Conservation (phyloP, 2,329 filamentous ascomycete genomes). For the Davidsoniella neocaledoniae region DNA sequence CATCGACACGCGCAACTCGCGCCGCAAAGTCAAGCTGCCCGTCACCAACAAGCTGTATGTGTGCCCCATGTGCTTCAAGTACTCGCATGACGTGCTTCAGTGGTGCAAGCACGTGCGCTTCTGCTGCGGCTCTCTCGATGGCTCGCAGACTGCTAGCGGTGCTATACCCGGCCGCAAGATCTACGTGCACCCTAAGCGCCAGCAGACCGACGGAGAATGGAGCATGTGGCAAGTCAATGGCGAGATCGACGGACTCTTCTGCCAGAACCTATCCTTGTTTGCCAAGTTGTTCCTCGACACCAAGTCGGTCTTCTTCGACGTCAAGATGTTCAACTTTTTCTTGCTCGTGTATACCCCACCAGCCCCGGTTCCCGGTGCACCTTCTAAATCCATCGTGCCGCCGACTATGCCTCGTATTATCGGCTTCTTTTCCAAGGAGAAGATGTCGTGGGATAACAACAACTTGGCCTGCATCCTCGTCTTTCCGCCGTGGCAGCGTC, state of each 20-base stretch:
- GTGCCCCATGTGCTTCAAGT: conserved; percentile 89
- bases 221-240: conserved; percentile 89
- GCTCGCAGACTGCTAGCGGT: conserved; percentile 22
- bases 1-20: conserved; percentile 5
- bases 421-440: conserved; percentile 98
- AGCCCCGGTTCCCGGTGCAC: conserved; percentile 16
- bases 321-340: conserved; percentile 87
- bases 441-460: conserved; percentile 97
- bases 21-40: conserved; percentile 19
- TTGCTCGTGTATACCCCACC: conserved; percentile 61
- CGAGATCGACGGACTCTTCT: conserved; percentile 73
- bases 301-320: conserved; percentile 96
- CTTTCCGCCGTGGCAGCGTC: conserved; percentile 89
- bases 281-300: conserved; percentile 96
- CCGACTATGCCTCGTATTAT: conserved; percentile 37
- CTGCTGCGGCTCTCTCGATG: conserved; percentile 24
- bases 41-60: conserved; percentile 61
- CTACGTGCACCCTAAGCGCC: conserved; percentile 45
- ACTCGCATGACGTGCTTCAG: conserved; percentile 46
- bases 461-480: conserved; percentile 92
- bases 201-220: conserved; percentile 52
- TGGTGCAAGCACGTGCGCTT: conserved; percentile 41
- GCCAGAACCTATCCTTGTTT: conserved; percentile 89
- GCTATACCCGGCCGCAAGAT: conserved; percentile 51
- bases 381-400: background rate